Conservation (phyloP, 179 eudicot genomes). For the Beta lomatogona region DNA sequence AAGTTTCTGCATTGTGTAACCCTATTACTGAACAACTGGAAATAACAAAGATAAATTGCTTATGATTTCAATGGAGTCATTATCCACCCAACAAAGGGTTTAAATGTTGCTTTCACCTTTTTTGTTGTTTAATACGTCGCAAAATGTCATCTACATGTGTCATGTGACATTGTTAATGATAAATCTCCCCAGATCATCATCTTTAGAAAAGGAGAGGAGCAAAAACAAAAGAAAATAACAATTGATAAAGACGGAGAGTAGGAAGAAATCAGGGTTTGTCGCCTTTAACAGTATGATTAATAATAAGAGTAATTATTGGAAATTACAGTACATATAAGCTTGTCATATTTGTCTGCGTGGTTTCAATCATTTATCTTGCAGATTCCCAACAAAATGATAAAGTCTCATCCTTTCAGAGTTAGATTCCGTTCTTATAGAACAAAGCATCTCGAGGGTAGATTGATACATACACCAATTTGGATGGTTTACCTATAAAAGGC, state of each 20-base stretch:
- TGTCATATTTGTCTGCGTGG: constrained; percentile 1
- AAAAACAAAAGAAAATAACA: neutral
- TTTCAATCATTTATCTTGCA: constrained; percentile 11
- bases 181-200: neutral
- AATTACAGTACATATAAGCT: neutral
- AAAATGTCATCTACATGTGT: neutral
- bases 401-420: neutral
- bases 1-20: no score
- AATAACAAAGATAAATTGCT: neutral
- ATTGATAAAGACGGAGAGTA: neutral
- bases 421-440: neutral
- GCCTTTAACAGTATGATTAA: neutral
- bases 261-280: neutral
- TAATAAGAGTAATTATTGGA: neutral
- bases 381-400: constrained; percentile 29
- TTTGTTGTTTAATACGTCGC: neutral
- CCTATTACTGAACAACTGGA: neutral
- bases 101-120: neutral
- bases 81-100: neutral
- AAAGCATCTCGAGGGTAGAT: no score
- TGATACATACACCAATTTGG: no score
- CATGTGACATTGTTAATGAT: neutral
- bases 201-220: neutral
- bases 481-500: no score
- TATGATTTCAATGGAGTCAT: constrained; percentile 2